Percentiles rank a stretch among this genome's conserved stretches.
These are phyloP conservation scores for Sporothrix euskadiensis DNA, from an alignment of 2,329 filamentous ascomycete genomes.

Conservation along the genomic window DNA sequence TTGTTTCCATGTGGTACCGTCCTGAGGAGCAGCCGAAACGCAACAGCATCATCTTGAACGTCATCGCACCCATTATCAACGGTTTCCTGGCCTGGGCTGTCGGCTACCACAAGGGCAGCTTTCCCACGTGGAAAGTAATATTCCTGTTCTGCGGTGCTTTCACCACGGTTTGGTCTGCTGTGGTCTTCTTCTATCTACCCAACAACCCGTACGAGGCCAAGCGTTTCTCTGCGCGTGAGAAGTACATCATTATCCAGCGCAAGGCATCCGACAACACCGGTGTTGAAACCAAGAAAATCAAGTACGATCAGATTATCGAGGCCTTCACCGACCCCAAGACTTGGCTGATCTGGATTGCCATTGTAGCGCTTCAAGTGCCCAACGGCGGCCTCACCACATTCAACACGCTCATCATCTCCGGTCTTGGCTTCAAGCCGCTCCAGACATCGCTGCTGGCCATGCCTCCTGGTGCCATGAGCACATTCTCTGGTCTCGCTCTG, in stretches of 20 bases:
- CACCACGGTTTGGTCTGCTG: conserved; percentile 33
- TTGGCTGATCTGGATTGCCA: conserved; percentile 35
- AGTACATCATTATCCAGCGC: conserved; percentile 32
- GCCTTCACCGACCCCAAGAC: conserved; percentile 33
- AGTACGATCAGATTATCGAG: conserved; percentile 33
- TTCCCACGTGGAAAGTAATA: conserved; percentile 36
- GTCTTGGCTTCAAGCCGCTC: conserved; percentile 27
- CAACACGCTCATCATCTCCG: conserved; percentile 28
- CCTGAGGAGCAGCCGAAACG: conserved; percentile 36
- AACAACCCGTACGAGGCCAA: conserved; percentile 34
- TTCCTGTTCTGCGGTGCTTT: conserved; percentile 35
- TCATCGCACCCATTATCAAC: conserved; percentile 35
- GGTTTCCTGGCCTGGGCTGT: conserved; percentile 35
- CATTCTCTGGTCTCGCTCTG: conserved; percentile 32
- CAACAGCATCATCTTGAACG: conserved; percentile 36
- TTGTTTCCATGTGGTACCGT: conserved; percentile 35
- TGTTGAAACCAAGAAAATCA: conserved; percentile 32
- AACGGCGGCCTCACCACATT: conserved; percentile 31
- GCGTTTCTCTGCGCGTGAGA: conserved; percentile 27
- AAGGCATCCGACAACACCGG: conserved; percentile 35
- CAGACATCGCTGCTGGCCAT: conserved; percentile 29
- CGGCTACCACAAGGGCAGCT: conserved; percentile 33
- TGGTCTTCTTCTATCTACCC: conserved; percentile 34
- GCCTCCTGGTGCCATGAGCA: conserved; percentile 31
- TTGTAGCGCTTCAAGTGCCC: conserved; percentile 33